phyloP scores from a whole-genome alignment of 805 yeast genomes.

The Sugiyamaella americana region DNA sequence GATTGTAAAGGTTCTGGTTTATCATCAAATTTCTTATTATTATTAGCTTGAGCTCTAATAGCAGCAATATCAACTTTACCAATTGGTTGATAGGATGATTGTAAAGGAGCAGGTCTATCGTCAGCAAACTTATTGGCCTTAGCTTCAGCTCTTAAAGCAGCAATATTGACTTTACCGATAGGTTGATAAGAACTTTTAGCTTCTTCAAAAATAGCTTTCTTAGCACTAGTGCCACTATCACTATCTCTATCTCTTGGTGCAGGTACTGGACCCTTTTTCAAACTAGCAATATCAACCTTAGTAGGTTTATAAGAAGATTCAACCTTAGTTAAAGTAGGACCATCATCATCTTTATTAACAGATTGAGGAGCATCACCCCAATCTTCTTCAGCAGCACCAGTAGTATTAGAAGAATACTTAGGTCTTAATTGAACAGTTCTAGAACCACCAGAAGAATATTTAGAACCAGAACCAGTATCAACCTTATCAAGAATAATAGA shows the following conservation, averaged over 20 bases:
- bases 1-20: constrained; percentile 25
- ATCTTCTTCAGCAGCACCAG: constrained; percentile 47
- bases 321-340: constrained; percentile 31
- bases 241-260: constrained; percentile 4
- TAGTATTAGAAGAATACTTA: constrained; percentile 30
- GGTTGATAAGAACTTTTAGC: constrained; percentile 48
- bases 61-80: constrained; percentile 53
- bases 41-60: constrained; percentile 33
- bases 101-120: constrained; percentile 31
- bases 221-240: constrained; percentile 9
- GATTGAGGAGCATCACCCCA: constrained; percentile 60
- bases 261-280: constrained; percentile 37
- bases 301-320: constrained; percentile 64
- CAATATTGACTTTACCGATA: constrained; percentile 52
- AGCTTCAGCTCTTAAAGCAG: constrained; percentile 38
- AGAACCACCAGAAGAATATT: constrained; percentile 52
- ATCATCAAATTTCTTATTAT: not conserved
- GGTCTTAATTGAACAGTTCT: constrained; percentile 28
- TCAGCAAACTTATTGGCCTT: constrained; percentile 32
- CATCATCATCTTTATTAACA: constrained; percentile 21
- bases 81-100: constrained; percentile 52
- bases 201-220: not conserved
- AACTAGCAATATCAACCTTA: constrained; percentile 51
- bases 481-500: constrained; percentile 68
- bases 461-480: constrained; percentile 91